Evolutionary conservation across 2,329 filamentous ascomycete species (phyloP).

Genomic region (Simplicillium sp.): DNA sequence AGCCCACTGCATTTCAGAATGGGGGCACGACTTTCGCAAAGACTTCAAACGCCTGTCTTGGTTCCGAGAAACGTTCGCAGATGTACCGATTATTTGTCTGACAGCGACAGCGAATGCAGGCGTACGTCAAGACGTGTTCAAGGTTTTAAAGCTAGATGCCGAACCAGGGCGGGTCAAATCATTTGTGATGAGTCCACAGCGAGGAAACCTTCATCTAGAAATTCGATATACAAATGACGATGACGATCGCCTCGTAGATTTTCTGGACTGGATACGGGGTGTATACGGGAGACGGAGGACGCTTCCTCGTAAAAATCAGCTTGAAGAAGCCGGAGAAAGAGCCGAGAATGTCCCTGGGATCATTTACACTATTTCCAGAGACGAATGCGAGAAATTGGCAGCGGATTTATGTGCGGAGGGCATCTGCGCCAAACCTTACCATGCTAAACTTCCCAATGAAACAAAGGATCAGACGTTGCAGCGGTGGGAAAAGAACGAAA

Average conservation of each 20-base stretch:
- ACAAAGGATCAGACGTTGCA: constrained; percentile 62
- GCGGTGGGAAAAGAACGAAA: constrained; percentile 63
- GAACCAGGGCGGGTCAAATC: constrained; percentile 50
- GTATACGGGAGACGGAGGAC: constrained; percentile 60
- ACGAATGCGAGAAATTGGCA: constrained; percentile 65
- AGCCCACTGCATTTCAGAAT: constrained; percentile 95
- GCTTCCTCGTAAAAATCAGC: constrained; percentile 48
- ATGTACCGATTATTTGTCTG: constrained; percentile 84
- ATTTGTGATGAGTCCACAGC: constrained; percentile 76
- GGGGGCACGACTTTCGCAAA: constrained; percentile 95
- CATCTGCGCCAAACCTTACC: constrained; percentile 65
- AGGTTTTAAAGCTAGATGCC: constrained; percentile 58
- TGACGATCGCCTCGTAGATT: constrained; percentile 62
- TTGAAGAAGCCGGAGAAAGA: constrained; percentile 43
- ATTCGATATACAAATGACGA: constrained; percentile 74
- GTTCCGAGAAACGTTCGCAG: constrained; percentile 73
- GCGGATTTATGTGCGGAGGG: constrained; percentile 55
- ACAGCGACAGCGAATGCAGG: constrained; percentile 82
- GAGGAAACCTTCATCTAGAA: constrained; percentile 85
- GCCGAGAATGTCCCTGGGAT: constrained; percentile 62
- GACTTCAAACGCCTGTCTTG: constrained; percentile 81
- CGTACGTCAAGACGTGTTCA: constrained; percentile 76
- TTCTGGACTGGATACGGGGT: constrained; percentile 66
- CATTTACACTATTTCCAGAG: constrained; percentile 68
- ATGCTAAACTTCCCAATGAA: constrained; percentile 58